Conservation (phyloP, 73 alveolate species). For the Paramecium octaurelia region DNA sequence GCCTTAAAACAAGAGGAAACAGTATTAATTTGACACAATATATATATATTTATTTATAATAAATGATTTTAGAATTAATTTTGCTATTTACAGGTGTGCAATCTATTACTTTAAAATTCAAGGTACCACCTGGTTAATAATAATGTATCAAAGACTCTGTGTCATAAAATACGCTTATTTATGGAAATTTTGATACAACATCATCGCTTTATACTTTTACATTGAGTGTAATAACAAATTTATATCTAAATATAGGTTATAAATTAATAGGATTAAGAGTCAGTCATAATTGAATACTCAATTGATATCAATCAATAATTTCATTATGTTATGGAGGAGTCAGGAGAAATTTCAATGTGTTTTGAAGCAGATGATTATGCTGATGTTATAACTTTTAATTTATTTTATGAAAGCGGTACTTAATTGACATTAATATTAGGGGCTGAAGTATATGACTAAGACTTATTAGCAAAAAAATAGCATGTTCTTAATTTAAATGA, state of each 20-base stretch:
- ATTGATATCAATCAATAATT: neutral
- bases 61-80: neutral
- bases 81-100: neutral
- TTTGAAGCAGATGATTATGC: conserved; percentile 27
- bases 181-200: neutral
- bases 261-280: neutral
- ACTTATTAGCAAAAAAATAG: neutral
- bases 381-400: neutral
- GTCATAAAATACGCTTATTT: neutral
- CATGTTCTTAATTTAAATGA: conserved; percentile 4
- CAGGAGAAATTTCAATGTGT: conserved; percentile 24
- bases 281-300: neutral
- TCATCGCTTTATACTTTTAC: neutral
- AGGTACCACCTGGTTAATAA: conserved; percentile 11
- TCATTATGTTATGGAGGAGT: neutral
- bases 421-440: neutral
- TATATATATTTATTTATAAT: neutral
- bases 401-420: conserved; percentile 29
- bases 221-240: neutral
- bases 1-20: neutral
- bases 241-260: neutral
- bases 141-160: conserved; percentile 18
- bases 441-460: conserved; percentile 2
- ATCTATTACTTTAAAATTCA: neutral
- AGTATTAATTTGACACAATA: neutral